A percentile compares a stretch with the other conserved stretches of the same genome.
phyloP scores from a whole-genome alignment of 1,284 basidiomycete species.

The Erythrobasidium hasegawianum region DNA sequence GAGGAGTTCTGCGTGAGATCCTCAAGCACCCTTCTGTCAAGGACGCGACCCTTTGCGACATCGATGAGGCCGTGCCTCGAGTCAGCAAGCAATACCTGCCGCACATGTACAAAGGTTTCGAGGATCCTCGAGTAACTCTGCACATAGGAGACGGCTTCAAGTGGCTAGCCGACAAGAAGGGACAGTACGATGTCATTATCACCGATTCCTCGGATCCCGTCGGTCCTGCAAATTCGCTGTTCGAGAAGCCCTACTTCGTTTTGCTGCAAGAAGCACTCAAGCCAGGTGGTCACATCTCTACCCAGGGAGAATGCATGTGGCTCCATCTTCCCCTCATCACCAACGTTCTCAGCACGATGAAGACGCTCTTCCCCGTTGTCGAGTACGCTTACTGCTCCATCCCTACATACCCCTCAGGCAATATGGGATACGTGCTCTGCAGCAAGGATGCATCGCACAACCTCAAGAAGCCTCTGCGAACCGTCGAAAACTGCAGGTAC shows the following conservation, averaged over 20 bases:
- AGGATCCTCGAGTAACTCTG: slow-evolving; percentile 79
- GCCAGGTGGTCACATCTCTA: slow-evolving; percentile 89
- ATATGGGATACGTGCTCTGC: slow-evolving; percentile 93
- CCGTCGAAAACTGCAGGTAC: slow-evolving; percentile 63
- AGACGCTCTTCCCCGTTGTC: slow-evolving; percentile 72
- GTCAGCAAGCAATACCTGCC: slow-evolving; percentile 92
- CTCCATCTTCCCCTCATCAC: slow-evolving; percentile 86
- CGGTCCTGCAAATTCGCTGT: slow-evolving; percentile 88
- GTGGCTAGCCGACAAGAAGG: slow-evolving; percentile 84
- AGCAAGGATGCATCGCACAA: slow-evolving; percentile 71
- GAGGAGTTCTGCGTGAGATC: slow-evolving; percentile 93
- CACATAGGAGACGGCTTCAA: slow-evolving; percentile 95
- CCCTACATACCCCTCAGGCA: slow-evolving; percentile 96
- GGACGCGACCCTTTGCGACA: slow-evolving; percentile 92
- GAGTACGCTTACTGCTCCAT: slow-evolving; percentile 97
- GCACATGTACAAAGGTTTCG: slow-evolving; percentile 83
- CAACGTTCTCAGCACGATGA: slow-evolving; percentile 69
- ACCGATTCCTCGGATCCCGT: slow-evolving; percentile 97
- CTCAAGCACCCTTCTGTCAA: slow-evolving; percentile 91
- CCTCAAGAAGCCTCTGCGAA: slow-evolving; percentile 64
- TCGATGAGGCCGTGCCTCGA: slow-evolving; percentile 96
- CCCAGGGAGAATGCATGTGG: slow-evolving; percentile 96
- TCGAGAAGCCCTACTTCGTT: slow-evolving; percentile 96
- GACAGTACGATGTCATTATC: slow-evolving; percentile 95
- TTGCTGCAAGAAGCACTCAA: slow-evolving; percentile 84